Evolutionary conservation across 2,329 filamentous ascomycete genomes (phyloP).

Genomic region (Ceratocystis destructans): DNA sequence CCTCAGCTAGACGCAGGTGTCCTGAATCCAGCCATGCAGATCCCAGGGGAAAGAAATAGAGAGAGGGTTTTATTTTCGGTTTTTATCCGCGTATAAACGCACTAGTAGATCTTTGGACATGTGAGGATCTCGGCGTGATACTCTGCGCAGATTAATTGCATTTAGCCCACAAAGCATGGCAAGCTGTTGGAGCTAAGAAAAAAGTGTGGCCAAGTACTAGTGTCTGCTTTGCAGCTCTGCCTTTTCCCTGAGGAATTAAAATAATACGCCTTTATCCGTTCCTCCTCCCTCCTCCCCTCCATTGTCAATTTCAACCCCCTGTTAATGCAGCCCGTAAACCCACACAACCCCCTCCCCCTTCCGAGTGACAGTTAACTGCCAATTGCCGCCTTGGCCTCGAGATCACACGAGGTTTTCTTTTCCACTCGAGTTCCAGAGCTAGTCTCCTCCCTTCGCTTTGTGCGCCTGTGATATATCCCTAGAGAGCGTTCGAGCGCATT

Average conservation of each 20-base stretch:
- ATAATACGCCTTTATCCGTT: no score
- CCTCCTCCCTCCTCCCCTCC: no score
- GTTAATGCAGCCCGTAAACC: neutral
- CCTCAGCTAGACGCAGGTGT: conserved; percentile 3
- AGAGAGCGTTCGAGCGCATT: no score
- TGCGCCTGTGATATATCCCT: no score
- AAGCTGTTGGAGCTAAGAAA: neutral
- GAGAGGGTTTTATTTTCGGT: neutral
- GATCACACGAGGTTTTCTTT: neutral
- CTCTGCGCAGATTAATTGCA: neutral
- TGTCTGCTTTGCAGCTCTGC: neutral
- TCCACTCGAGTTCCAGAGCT: no score
- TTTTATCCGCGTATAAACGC: neutral
- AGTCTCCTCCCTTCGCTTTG: no score
- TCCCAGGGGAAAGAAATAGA: neutral
- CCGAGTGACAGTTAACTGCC: neutral
- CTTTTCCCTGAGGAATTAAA: no score
- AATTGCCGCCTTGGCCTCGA: neutral
- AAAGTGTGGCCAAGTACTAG: neutral
- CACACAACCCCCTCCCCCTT: neutral
- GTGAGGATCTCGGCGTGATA: neutral
- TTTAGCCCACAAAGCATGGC: neutral
- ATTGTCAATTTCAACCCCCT: neutral
- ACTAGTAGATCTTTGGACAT: conserved; percentile 3
- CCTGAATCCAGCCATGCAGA: neutral